phyloP scores from a whole-genome alignment of 2,329 filamentous ascomycete genomes.

The Cercospora nicotianae region DNA sequence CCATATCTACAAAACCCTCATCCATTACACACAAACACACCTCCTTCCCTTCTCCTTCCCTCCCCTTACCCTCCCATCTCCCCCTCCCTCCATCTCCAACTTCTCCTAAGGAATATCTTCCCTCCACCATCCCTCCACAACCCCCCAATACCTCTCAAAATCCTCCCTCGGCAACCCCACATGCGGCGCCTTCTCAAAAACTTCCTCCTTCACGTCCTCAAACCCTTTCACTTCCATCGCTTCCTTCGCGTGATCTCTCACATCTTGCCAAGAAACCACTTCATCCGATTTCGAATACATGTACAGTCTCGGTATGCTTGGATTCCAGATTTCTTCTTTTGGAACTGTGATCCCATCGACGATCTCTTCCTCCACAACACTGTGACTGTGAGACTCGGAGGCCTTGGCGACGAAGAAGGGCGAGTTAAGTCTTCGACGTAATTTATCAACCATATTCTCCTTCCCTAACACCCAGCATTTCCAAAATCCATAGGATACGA shows the following conservation, averaged over 20 bases:
- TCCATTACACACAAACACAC: too few relatives aligned
- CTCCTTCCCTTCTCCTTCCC: too few relatives aligned
- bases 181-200: slow-evolving; percentile 61
- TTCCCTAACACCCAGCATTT: background rate
- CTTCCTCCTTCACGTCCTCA: slow-evolving; percentile 47
- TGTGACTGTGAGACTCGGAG: background rate
- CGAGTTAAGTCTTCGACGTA: slow-evolving; percentile 7
- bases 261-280: slow-evolving; percentile 57
- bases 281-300: slow-evolving; percentile 60
- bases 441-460: slow-evolving; percentile 13
- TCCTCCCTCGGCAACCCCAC: slow-evolving; percentile 62
- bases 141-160: slow-evolving; percentile 51
- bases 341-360: background rate
- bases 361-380: background rate
- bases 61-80: too few relatives aligned
- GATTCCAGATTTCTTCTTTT: background rate
- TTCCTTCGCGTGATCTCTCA: slow-evolving; percentile 55
- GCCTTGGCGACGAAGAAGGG: background rate
- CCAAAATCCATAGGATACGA: background rate
- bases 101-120: too few relatives aligned
- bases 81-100: too few relatives aligned
- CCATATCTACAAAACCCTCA: too few relatives aligned
- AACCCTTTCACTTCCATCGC: slow-evolving; percentile 53
- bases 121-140: slow-evolving; percentile 2
- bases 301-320: slow-evolving; percentile 50